Evolutionary conservation across 306 rosid genomes (phyloP), one percentile per base, ranked within the genome.

Genomic region (Senna siamea): DNA sequence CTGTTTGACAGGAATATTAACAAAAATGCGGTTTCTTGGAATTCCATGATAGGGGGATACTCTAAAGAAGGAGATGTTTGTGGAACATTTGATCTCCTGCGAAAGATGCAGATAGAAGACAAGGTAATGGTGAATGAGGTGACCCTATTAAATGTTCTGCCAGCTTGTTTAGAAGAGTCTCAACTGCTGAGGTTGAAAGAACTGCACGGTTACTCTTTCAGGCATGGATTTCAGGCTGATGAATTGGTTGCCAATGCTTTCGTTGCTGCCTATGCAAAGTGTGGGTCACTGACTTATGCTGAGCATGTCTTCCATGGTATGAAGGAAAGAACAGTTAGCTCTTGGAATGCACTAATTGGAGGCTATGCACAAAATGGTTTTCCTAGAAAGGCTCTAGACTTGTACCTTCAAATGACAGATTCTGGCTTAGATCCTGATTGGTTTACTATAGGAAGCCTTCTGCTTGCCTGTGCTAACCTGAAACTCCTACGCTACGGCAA

Each of bases 281-380:
- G 96, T 55, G 82, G 92, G 72, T 84, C 80, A 0, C 53, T 87
- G 76, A 60, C 34, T 59, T 85, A 54, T 35, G 93, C 98, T 23
- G 87, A 85, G 72, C 72, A 50, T 37, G 91, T 89, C 17, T 93
- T 93, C 34, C 52, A 12, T 78, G 82, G 80, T 46, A 85, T 88
- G 70, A 71, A 74, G 70, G 61, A n/a, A 0, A 88, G 82, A 82
- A 81, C 91, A 4, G 93, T 85, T 54, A 85, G 86, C 84, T 82
- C 96, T 53, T 93, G 96, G 95, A 93, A 93, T 62, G 96, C 98
- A 12, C 32, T 93, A 59, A 88, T 88, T 47, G 89, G 93, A 1
- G 91, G 85, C 20, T 78, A 43, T 69, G 90, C 87, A 0, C 96
- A 88, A 79, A 93, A 93, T 80, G 95, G 95, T 47, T 84, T 85